A percentile compares a stretch with the other conserved stretches of the same genome.
phyloP scores from a whole-genome alignment of 1,284 basidiomycete species.

The Cutaneotrichosporon mucoides region DNA sequence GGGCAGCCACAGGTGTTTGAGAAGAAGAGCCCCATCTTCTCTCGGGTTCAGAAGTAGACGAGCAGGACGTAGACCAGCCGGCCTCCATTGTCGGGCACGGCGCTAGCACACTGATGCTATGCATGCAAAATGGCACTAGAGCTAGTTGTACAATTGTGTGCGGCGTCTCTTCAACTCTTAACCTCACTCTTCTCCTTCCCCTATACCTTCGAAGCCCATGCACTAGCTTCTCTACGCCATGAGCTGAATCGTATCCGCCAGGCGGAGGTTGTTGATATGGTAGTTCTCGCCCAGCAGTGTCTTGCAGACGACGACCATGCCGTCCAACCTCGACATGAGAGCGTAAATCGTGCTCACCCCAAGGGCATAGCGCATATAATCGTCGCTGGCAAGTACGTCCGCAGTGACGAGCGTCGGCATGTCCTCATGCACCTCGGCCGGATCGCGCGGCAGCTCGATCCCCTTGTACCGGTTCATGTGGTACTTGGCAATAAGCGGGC shows the following conservation, averaged over 20 bases:
- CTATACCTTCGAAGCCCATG: too few relatives aligned
- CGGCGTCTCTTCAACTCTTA: too few relatives aligned
- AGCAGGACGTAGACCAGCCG: not conserved
- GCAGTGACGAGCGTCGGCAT: slow-evolving; percentile 43
- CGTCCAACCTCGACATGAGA: slow-evolving; percentile 40
- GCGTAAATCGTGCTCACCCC: slow-evolving; percentile 46
- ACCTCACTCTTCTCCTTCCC: too few relatives aligned
- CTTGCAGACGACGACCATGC: slow-evolving; percentile 44
- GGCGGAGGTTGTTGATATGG: slow-evolving; percentile 32
- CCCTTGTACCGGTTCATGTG: slow-evolving; percentile 38
- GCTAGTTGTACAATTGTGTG: not conserved
- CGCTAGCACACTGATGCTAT: slow-evolving; percentile 2
- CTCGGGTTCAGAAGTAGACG: slow-evolving; percentile 65
- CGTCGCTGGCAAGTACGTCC: slow-evolving; percentile 42
- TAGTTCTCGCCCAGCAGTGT: slow-evolving; percentile 46
- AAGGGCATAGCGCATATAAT: slow-evolving; percentile 47
- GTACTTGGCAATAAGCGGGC: slow-evolving; percentile 72
- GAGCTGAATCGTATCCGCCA: not conserved
- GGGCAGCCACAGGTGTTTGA: slow-evolving; percentile 87
- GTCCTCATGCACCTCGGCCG: slow-evolving; percentile 33
- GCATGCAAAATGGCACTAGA: slow-evolving; percentile 3
- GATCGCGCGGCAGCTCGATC: slow-evolving; percentile 35
- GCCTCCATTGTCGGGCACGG: not conserved
- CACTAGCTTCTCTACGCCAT: not conserved
- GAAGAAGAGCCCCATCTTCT: slow-evolving; percentile 76